Percentiles rank a stretch among this genome's conserved stretches.
phyloP scores from a whole-genome alignment of 1,284 basidiomycete genomes.

The Pseudozyma pruni region DNA sequence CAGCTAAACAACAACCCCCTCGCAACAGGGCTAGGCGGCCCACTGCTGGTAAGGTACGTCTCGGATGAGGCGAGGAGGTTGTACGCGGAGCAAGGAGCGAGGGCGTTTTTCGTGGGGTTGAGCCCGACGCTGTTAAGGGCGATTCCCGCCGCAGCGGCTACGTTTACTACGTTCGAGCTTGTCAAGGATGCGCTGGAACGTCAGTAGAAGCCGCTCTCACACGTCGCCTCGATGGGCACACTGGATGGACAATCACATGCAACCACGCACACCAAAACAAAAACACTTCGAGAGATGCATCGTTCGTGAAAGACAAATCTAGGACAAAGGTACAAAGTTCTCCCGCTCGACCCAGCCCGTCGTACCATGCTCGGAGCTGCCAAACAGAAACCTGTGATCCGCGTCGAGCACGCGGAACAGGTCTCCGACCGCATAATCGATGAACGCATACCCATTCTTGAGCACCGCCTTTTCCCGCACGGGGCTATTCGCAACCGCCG shows the following conservation, averaged over 20 bases:
- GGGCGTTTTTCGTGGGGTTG: conserved; percentile 47
- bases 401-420: conserved; percentile 38
- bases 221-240: background rate
- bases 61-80: conserved; percentile 26
- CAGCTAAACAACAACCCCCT: conserved; percentile 40
- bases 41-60: conserved; percentile 38
- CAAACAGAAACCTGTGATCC: conserved; percentile 37
- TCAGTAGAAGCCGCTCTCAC: background rate
- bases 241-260: background rate
- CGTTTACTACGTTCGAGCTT: conserved; percentile 57
- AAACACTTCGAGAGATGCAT: no score
- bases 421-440: conserved; percentile 50
- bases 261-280: background rate
- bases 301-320: no score
- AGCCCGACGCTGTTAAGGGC: conserved; percentile 54
- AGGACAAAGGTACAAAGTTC: conserved; percentile 40
- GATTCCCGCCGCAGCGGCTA: conserved; percentile 57
- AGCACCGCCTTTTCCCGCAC: background rate
- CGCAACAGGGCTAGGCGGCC: conserved; percentile 21
- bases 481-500: conserved; percentile 39
- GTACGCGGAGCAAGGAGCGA: conserved; percentile 24
- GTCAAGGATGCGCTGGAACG: conserved; percentile 41
- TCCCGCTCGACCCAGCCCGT: conserved; percentile 51
- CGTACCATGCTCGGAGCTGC: conserved; percentile 33
- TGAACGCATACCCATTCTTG: conserved; percentile 38